Percentiles rank a stretch among this genome's conserved stretches.
Evolutionary conservation across 2,329 filamentous ascomycete species (phyloP).

Genomic region (Aureobasidium sp.): DNA sequence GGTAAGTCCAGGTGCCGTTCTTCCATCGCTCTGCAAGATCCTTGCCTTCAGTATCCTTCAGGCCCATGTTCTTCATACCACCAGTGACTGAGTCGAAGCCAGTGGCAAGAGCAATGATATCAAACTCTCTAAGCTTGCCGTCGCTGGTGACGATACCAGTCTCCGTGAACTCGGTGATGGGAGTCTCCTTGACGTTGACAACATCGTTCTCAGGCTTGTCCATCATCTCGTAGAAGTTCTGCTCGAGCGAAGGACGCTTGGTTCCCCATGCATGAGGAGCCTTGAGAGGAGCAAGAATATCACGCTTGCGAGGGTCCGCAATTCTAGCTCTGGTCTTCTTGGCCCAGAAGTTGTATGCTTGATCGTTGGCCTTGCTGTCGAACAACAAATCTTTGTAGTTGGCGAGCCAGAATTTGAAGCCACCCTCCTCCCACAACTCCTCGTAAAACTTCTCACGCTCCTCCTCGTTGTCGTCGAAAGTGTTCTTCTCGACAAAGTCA

Average conservation of each 20-base stretch:
- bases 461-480: slow-evolving; percentile 40
- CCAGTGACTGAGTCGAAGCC: slow-evolving; percentile 43
- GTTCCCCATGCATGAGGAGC: slow-evolving; percentile 41
- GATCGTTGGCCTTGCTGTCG: slow-evolving; percentile 36
- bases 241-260: slow-evolving; percentile 42
- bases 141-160: slow-evolving; percentile 39
- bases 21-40: slow-evolving; percentile 38
- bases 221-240: slow-evolving; percentile 42
- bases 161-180: slow-evolving; percentile 37
- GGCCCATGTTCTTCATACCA: slow-evolving; percentile 38
- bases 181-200: slow-evolving; percentile 37
- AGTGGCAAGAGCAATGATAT: slow-evolving; percentile 42
- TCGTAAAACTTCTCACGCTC: slow-evolving; percentile 40
- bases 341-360: slow-evolving; percentile 43
- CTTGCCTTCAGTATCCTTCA: slow-evolving; percentile 31
- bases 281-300: slow-evolving; percentile 40
- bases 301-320: slow-evolving; percentile 37
- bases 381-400: slow-evolving; percentile 37
- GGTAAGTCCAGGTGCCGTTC: slow-evolving; percentile 36
- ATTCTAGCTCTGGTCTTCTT: slow-evolving; percentile 39
- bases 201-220: slow-evolving; percentile 38
- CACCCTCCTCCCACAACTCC: slow-evolving; percentile 35
- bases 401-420: slow-evolving; percentile 37
- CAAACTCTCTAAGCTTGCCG: slow-evolving; percentile 37
- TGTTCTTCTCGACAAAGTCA: slow-evolving; percentile 48